Percentiles rank a stretch among this genome's conserved stretches.
These are phyloP conservation scores for Colletotrichum melonis DNA, from an alignment of 2,329 filamentous ascomycete species.

Conservation along the genomic window DNA sequence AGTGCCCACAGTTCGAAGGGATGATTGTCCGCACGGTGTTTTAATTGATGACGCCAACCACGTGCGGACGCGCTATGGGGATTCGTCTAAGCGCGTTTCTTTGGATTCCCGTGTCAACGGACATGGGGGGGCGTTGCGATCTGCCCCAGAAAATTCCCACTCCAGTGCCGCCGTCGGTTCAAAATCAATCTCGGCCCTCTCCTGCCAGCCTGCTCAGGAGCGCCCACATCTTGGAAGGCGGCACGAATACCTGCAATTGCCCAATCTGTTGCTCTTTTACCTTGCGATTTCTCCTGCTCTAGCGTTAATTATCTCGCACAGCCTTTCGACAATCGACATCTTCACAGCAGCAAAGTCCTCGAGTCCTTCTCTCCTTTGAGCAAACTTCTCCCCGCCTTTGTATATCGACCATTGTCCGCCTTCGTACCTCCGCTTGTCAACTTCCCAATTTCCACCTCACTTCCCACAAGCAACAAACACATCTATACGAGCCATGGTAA, in stretches of 20 bases:
- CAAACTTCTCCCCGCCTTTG: not conserved
- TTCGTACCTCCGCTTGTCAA: not conserved
- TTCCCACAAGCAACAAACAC: not conserved
- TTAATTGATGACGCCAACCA: slow-evolving; percentile 36
- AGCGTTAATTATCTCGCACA: not conserved
- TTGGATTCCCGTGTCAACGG: slow-evolving; percentile 31
- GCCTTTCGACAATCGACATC: not conserved
- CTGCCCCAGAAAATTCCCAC: slow-evolving; percentile 35
- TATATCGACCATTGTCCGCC: slow-evolving; percentile 6
- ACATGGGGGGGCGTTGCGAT: slow-evolving; percentile 13
- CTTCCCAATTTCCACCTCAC: not conserved
- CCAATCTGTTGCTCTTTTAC: not conserved
- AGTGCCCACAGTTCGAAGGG: slow-evolving; percentile 3
- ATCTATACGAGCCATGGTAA: slow-evolving; percentile 11
- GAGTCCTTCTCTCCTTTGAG: not conserved
- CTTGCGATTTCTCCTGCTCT: not conserved
- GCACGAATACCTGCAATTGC: not conserved
- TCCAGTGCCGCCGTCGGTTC: slow-evolving; percentile 10
- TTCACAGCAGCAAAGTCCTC: not conserved
- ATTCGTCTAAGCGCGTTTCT: slow-evolving; percentile 29
- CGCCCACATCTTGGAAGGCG: slow-evolving; percentile 2
- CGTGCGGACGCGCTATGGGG: slow-evolving; percentile 31
- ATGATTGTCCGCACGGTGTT: not conserved
- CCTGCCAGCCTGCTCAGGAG: slow-evolving; percentile 1
- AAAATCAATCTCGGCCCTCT: slow-evolving; percentile 24